phyloP scores from a whole-genome alignment of 1,284 basidiomycete species.

The Earliella scabrosa region DNA sequence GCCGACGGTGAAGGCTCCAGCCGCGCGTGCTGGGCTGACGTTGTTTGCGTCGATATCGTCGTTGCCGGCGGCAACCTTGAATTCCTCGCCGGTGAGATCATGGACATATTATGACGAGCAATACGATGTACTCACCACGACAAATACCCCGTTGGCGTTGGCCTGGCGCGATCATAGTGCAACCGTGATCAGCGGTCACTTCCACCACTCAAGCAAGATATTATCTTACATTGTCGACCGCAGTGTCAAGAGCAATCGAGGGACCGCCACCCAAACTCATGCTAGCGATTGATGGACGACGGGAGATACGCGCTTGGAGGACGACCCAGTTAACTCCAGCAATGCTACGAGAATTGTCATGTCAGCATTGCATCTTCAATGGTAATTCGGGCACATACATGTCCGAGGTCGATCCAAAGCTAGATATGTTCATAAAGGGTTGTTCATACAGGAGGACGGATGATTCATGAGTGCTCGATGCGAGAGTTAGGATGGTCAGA shows the following conservation, averaged over 20 bases:
- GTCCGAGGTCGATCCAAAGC: not conserved
- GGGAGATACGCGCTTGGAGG: slow-evolving; percentile 42
- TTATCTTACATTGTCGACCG: slow-evolving; percentile 46
- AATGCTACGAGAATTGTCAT: not conserved
- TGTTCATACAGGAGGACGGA: no score
- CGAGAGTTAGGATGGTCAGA: no score
- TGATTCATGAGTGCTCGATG: no score
- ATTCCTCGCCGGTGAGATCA: no score
- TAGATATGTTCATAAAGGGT: not conserved
- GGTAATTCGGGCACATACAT: not conserved
- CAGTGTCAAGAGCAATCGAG: slow-evolving; percentile 64
- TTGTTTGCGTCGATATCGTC: slow-evolving; percentile 22
- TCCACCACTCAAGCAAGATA: no score
- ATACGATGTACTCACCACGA: slow-evolving; percentile 16
- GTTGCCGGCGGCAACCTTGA: slow-evolving; percentile 35
- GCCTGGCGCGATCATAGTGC: no score
- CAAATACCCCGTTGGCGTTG: slow-evolving; percentile 37
- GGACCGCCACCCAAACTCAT: slow-evolving; percentile 76
- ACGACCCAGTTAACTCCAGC: not conserved
- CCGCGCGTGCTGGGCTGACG: slow-evolving; percentile 37
- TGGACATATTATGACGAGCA: no score
- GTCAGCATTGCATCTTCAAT: not conserved
- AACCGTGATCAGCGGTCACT: no score
- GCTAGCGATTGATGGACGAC: slow-evolving; percentile 69
- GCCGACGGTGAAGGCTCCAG: slow-evolving; percentile 63